Base-by-base conservation (phyloP, 179 eudicot genomes). In the Camellia oleifera region DNA sequence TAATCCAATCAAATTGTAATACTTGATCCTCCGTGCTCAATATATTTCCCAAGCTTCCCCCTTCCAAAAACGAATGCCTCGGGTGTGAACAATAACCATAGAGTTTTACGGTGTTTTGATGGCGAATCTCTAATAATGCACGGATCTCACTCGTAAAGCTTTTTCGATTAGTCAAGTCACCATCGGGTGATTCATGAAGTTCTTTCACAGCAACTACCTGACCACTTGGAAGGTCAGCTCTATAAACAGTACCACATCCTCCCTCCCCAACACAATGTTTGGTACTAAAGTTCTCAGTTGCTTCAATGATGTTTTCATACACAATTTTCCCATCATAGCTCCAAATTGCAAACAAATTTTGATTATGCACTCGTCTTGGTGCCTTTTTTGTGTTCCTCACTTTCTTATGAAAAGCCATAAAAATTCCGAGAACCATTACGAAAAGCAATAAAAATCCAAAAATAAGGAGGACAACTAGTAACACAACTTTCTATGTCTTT, bases 151-250 rank as follows among this genome's bases (percentile, higher is more conserved):
- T 3, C 64, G 4, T 15, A 60, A n/a, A 60, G 15, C 64, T 7
- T 15, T 15, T 60, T 60, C 3, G 20, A 60, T 15, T 14, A 2
- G 20, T 20, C 20, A 60, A 60, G 6, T 15, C 12, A 20, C 64
- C 64, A 60, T 17, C 18, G 1, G 4, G 5, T 60, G 64, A 60
- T 14, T 18, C 2, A 6, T 17, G 64, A n/a, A 60, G 5, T n/a
- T 17, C 15, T 0, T 60, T 60, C 64, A 60, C 20, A 4, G 0
- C 20, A 60, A 15, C 64, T 58, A 71, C 73, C 77, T 79, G 82
- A 13, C 84, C 84, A 32, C 72, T 72, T 56, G 84, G 75, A 14
- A 83, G 73, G 11, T 79, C 81, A 40, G 83, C 88, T 83, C 74
- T 83, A 64, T 83, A 81, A 17, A 84, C 85, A 65, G 17, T 78